Percentiles rank a stretch among this genome's conserved stretches.
phyloP scores from a whole-genome alignment of 345 rosid genomes.

The Eucalyptus sideroxylon region DNA sequence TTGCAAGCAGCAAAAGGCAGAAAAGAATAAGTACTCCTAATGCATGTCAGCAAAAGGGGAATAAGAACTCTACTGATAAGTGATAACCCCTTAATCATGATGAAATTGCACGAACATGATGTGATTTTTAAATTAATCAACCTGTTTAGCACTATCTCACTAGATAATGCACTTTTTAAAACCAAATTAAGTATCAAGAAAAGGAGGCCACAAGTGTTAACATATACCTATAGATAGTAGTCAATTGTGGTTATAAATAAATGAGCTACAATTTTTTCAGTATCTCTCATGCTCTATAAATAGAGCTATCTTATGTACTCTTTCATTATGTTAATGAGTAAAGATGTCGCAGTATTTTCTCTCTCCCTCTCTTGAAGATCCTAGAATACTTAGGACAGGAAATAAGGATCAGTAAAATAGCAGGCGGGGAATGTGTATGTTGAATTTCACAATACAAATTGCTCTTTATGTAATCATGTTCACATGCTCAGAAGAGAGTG shows the following conservation, averaged over 20 bases:
- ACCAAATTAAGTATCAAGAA: not conserved
- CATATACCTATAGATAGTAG: not conserved
- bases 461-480: not conserved
- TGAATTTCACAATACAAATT: not conserved
- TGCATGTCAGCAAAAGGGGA: not conserved
- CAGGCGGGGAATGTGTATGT: not conserved
- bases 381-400: not conserved
- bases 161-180: not conserved
- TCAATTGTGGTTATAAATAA: not conserved
- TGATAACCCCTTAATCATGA: not conserved
- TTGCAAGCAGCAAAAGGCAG: not conserved
- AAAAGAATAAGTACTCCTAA: not conserved
- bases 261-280: not conserved
- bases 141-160: too few relatives aligned
- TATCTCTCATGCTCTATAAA: not conserved
- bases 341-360: not conserved
- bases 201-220: not conserved
- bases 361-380: not conserved
- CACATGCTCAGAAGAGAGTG: not conserved
- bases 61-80: not conserved
- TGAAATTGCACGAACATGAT: not conserved
- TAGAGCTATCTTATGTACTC: not conserved
- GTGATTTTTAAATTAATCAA: too few relatives aligned
- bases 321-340: not conserved
- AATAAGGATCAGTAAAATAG: not conserved